Evolutionary conservation across 257 asterid genomes (phyloP), one percentile per base, ranked within the genome.

Genomic region (Oldenlandia corymbosa): DNA sequence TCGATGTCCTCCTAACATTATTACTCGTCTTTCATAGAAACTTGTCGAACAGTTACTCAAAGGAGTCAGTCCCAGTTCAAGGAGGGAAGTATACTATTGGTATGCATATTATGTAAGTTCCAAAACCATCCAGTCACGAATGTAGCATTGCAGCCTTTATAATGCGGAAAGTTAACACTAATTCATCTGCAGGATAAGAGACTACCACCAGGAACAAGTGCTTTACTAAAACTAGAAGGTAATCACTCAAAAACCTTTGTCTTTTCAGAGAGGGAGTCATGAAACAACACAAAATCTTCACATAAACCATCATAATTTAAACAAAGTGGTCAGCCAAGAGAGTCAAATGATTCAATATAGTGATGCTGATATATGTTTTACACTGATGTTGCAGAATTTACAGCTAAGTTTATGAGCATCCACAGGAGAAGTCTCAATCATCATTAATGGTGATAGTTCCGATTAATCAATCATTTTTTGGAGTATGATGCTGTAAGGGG

Each of bases 51-150:
- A 84, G 58, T 75, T 86, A 55, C 82, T 89, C 54, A 79, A 72
- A 54, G 71, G 81, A 63, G 76, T 78, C 59, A 85, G 81, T 48
- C 72, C 70, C 32, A 70, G 80, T 66, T 66, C 78, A 64, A 84
- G 74, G 70, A 84, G 89, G 77, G 89, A 89, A 71, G 71, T 89
- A 37, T 84, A 89, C 73, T 89, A 84, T 71, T 89, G 96, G 96
- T 78, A 89, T 66, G 91, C 93, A 21, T 89, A 89, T 70, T 89
- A 89, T 73, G 95, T 89, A 84, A 86, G 96, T 73, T 60, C 14
- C 14, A 42, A 1, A 49, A 52, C 31, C 42, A 47, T 32, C 10
- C 30, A n/a, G 28, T 32, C 62, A 20, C 54, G 27, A 26, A 28
- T 27, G 28, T 55, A 28, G 16, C 30, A 28, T 36, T 26, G 26